These are phyloP conservation scores for Rhodotorula graminis DNA, from an alignment of 768 basidiomycete species.

Conservation along the genomic window DNA sequence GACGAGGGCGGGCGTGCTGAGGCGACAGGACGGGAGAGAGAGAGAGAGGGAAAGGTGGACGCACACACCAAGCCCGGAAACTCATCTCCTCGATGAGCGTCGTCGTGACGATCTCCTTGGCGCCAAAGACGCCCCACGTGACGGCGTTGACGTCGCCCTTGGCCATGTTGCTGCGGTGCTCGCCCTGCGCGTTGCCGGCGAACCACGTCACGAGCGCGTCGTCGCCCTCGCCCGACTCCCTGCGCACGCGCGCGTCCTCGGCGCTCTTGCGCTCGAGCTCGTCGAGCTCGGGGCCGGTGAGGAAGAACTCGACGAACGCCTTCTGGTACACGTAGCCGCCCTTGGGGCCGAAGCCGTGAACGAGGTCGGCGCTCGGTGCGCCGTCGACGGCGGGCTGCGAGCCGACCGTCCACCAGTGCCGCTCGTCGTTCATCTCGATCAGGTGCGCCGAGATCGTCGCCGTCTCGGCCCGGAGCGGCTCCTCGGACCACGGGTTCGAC, in stretches of 20 bases:
- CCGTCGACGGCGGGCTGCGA: conserved; percentile 93
- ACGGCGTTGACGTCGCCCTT: conserved; percentile 83
- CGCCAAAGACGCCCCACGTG: conserved; percentile 98
- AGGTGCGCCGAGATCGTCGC: conserved; percentile 70
- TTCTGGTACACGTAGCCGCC: conserved; percentile 97
- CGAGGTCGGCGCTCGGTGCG: conserved; percentile 63
- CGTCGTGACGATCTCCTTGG: conserved; percentile 89
- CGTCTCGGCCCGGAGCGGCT: conserved; percentile 76
- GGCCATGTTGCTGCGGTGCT: conserved; percentile 70
- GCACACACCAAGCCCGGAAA: conserved; percentile 93
- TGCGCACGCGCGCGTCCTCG: conserved; percentile 53
- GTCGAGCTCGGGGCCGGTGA: conserved; percentile 49
- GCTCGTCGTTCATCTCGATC: conserved; percentile 62
- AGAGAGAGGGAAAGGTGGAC: conserved; percentile 26
- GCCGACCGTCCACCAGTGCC: conserved; percentile 92
- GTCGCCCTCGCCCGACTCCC: conserved; percentile 55
- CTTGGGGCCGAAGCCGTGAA: conserved; percentile 88
- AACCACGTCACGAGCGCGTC: conserved; percentile 55
- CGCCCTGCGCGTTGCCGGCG: conserved; percentile 74
- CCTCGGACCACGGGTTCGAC: conserved; percentile 82
- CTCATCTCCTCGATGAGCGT: conserved; percentile 94
- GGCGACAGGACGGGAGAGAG: background rate
- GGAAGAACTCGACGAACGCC: conserved; percentile 92
- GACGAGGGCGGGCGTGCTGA: too few species aligned
- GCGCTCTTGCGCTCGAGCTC: conserved; percentile 32